Base-by-base conservation (phyloP, 306 rosid species). In the Pyrus communis region DNA sequence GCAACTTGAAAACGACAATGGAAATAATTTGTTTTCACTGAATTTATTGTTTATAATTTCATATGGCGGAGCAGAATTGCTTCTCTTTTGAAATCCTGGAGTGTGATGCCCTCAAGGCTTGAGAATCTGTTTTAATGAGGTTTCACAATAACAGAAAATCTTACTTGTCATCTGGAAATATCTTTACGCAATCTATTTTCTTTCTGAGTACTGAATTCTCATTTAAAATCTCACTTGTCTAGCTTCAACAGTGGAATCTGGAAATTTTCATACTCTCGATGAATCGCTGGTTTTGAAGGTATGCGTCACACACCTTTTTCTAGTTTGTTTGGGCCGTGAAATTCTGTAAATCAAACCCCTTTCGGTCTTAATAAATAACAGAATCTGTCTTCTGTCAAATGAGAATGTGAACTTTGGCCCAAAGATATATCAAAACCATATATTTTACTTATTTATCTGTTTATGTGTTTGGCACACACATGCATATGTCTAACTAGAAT, bases 281-380 rank as follows among this genome's bases (percentile, higher is more conserved):
- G 89, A 88, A 63, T 51, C 66, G 43, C 54, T 75, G 73, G 79
- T 80, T 72, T 72, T 88, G 75, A 82, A 86, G 88, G 91, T 88
- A 77, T 40, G 62, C 21, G 18, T 65, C 27, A 19, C 63, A 35
- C 52, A 33, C 49, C 25, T 15, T 4, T 65, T 63, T 69, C 27
- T 73, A 15, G 28, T 75, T 75, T 71, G 23, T 58, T 45, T 42
- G 22, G 28, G 69, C 14, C 25, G 18, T 51, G 68, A 35, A 28
- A 59, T 19, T 31, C 69, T 18, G 25, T 71, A 6, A 66, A 69
- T 54, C 18, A n/a, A 60, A 35, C 21, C 7, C 4, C 60, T 28
- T 58, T 73, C n/a, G 23, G 25, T 49, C 35, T 38, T 55, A 31
- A 52, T 30, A 23, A 25, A 9, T 59, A 9, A 17, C 46, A 21